A percentile compares a stretch with the other conserved stretches of the same genome.
Conservation (phyloP, 306 rosid species). For the Ceratonia siliqua region DNA sequence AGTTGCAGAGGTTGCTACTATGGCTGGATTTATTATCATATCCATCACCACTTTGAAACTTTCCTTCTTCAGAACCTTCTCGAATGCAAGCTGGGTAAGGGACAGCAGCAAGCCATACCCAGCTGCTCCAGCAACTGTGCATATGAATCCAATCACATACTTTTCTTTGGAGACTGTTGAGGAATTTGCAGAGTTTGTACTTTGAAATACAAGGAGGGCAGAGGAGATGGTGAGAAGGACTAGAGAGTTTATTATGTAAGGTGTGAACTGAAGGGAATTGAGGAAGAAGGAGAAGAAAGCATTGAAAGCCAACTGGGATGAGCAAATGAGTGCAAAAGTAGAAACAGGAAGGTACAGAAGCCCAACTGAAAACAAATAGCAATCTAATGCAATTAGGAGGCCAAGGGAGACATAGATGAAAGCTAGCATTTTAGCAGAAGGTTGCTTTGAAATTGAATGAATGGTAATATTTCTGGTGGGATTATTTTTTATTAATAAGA, state of each 20-base stretch:
- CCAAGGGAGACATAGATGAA: conserved; percentile 22
- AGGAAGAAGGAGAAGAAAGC: conserved; percentile 53
- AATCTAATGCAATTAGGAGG: conserved; percentile 17
- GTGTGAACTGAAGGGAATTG: conserved; percentile 44
- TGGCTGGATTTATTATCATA: conserved; percentile 28
- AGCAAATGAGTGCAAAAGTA: conserved; percentile 45
- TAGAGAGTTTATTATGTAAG: conserved; percentile 44
- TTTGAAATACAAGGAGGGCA: conserved; percentile 43
- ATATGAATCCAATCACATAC: conserved; percentile 46
- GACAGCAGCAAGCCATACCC: conserved; percentile 38
- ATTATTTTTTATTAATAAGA: no score
- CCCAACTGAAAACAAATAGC: conserved; percentile 42
- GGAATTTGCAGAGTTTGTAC: conserved; percentile 16
- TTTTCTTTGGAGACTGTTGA: conserved; percentile 26
- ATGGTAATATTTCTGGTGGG: neutral
- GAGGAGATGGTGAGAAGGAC: conserved; percentile 50
- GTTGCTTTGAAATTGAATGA: neutral
- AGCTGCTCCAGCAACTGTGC: conserved; percentile 49
- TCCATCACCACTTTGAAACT: conserved; percentile 41
- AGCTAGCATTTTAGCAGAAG: conserved; percentile 6
- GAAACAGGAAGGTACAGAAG: conserved; percentile 53
- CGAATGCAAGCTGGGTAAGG: conserved; percentile 43
- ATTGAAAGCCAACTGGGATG: conserved; percentile 50
- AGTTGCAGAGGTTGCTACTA: conserved; percentile 26
- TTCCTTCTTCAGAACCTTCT: conserved; percentile 41